Evolutionary conservation across 2,329 filamentous ascomycete genomes (phyloP).

Genomic region (Bimuria novae-zelandiae): DNA sequence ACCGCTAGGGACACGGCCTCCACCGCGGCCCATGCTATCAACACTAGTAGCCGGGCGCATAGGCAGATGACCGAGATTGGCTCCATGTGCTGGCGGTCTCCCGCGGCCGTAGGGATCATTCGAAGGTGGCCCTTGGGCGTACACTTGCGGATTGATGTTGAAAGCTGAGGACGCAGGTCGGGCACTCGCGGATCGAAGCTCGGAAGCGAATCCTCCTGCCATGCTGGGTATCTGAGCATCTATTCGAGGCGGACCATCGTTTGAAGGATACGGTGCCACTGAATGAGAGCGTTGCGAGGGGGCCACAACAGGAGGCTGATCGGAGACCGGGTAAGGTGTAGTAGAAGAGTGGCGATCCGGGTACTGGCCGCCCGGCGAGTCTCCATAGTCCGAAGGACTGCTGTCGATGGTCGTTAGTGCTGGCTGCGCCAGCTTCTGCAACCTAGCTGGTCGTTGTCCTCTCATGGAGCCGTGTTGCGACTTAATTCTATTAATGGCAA

Average conservation of each 20-base stretch:
- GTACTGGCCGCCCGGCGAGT: conserved; percentile 28
- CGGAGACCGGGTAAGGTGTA: conserved; percentile 51
- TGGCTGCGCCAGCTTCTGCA: conserved; percentile 44
- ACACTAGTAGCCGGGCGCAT: conserved; percentile 45
- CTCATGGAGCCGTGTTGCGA: conserved; percentile 58
- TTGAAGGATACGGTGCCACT: conserved; percentile 71
- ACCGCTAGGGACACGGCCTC: conserved; percentile 35
- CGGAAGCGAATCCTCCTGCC: conserved; percentile 50
- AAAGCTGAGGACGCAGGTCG: conserved; percentile 55
- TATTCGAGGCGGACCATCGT: conserved; percentile 62
- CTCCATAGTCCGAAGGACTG: conserved; percentile 42
- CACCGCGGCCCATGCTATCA: conserved; percentile 41
- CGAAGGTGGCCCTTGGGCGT: conserved; percentile 19
- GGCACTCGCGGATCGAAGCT: conserved; percentile 57
- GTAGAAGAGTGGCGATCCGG: conserved; percentile 41
- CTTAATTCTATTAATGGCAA: conserved; percentile 84
- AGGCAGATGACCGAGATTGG: conserved; percentile 38
- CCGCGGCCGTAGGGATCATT: conserved; percentile 38
- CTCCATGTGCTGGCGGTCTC: conserved; percentile 29
- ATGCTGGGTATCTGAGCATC: conserved; percentile 33
- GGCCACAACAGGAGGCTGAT: conserved; percentile 45
- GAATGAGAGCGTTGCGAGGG: conserved; percentile 55
- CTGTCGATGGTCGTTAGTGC: conserved; percentile 49
- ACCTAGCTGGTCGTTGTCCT: conserved; percentile 52
- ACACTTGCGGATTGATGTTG: conserved; percentile 55